Evolutionary conservation across 768 basidiomycete genomes (phyloP).

Genomic region (Hypholoma fasciculare): DNA sequence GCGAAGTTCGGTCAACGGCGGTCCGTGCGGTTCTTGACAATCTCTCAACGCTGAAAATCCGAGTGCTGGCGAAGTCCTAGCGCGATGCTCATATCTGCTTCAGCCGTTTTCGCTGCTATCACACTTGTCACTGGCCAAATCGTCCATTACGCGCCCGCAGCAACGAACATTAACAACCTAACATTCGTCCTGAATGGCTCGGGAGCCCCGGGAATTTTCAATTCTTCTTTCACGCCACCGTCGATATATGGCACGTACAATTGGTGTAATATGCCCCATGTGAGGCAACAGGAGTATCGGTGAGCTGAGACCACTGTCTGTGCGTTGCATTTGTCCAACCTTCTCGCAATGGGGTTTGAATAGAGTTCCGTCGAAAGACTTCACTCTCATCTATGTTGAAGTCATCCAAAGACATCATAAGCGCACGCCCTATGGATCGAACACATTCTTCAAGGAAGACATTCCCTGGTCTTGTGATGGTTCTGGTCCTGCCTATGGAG

Average conservation of each 20-base stretch:
- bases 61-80: not conserved
- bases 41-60: not conserved
- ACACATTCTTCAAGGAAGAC: slow-evolving; percentile 51
- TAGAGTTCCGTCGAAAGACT: slow-evolving; percentile 37
- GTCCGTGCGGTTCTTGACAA: not conserved
- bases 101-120: slow-evolving; percentile 14
- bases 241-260: slow-evolving; percentile 45
- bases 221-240: slow-evolving; percentile 38
- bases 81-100: slow-evolving; percentile 14
- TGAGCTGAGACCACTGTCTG: slow-evolving; percentile 11
- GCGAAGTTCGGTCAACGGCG: not conserved
- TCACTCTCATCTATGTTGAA: slow-evolving; percentile 46
- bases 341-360: not conserved
- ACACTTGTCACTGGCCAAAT: slow-evolving; percentile 19
- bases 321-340: not conserved
- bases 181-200: slow-evolving; percentile 41
- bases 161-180: slow-evolving; percentile 42
- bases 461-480: slow-evolving; percentile 44
- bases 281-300: slow-evolving; percentile 44
- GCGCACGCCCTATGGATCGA: slow-evolving; percentile 49
- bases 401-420: slow-evolving; percentile 56
- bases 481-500: slow-evolving; percentile 36
- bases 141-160: slow-evolving; percentile 39
- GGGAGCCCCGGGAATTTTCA: slow-evolving; percentile 48
- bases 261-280: slow-evolving; percentile 60